Base-by-base conservation (phyloP, 371 early-diverging fungal genomes). In the Circinella umbellata region DNA sequence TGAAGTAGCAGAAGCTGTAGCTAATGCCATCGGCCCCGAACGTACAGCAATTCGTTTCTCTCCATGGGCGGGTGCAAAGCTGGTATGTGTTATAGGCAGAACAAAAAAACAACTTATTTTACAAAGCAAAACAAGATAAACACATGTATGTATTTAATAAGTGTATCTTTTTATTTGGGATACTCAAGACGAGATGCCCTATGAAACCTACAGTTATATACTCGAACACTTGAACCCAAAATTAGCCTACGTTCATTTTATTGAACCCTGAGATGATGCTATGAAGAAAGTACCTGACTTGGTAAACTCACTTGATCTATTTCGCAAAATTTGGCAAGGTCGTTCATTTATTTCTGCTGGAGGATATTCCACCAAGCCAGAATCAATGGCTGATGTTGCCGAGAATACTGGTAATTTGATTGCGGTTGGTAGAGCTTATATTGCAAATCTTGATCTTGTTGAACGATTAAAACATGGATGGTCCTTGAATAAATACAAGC, bases 1-100 rank as follows among this genome's bases (percentile, higher is more conserved):
- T 1, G 86, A 88, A 57, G 69, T 85, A 27, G 64, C 82, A 27
- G 67, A 79, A 14, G 81, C 80, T 14, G 76, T 87, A 13, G 35
- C 14, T 4, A 39, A 34, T 4, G 65, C 70, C 2, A 60, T 72
- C 63, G 59, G 76, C 20, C 64, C 67, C 9, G 64, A 70, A 11
- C 61, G 63, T 10, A 63, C 63, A 15, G 73, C 66, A 5, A 59
- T 71, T 37, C 73, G 76, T n/a, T 64, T 73, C 14, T 68, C 69
- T 11, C 76, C 76, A 69, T 1, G 72, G 73, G 73, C 61, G 62
- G 17, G 51, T 51, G 51, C n/a, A 15, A 3, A n/a, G 7, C 4
- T 51, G 6, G 11, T 42, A 9, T 42, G 6, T 42, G 11, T 42
- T 42, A 6, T 42, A 9, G 42, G 11, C 6, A 42, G n/a, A n/a